Percentiles rank a stretch among this genome's conserved stretches.
Conservation (phyloP, 345 rosid species). For the Aquilaria malaccensis region DNA sequence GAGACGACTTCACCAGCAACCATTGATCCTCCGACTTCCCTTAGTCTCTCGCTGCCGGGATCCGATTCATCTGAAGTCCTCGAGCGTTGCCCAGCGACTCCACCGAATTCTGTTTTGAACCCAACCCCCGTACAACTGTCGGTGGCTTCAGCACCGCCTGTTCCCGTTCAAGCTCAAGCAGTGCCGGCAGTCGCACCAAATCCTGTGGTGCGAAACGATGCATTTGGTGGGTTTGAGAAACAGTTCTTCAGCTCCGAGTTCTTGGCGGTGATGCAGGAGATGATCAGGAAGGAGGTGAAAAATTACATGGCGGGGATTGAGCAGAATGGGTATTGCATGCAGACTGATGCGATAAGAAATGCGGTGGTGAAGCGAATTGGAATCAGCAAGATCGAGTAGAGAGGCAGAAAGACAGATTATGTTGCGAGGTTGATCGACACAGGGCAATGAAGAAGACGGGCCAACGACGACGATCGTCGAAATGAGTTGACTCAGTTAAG, state of each 20-base stretch:
- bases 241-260: constrained; percentile 62
- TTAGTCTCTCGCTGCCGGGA: constrained; percentile 69
- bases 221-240: constrained; percentile 25
- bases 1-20: constrained; percentile 31
- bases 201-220: not conserved
- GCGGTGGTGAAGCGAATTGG: constrained; percentile 68
- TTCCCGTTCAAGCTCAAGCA: not conserved
- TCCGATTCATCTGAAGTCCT: constrained; percentile 32
- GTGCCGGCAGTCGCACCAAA: not conserved
- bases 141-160: not conserved
- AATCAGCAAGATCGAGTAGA: constrained; percentile 45
- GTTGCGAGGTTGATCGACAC: no score
- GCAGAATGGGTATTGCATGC: constrained; percentile 39
- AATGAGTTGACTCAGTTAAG: not conserved
- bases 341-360: constrained; percentile 44
- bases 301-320: constrained; percentile 57
- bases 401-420: not conserved
- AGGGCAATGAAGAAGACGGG: not conserved
- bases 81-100: constrained; percentile 7
- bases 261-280: constrained; percentile 60
- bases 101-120: constrained; percentile 11
- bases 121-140: constrained; percentile 9
- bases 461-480: not conserved
- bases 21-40: constrained; percentile 45
- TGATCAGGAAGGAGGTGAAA: constrained; percentile 68